Evolutionary conservation across 768 basidiomycete species (phyloP).

Genomic region (Agaricus sinodeliciosus): DNA sequence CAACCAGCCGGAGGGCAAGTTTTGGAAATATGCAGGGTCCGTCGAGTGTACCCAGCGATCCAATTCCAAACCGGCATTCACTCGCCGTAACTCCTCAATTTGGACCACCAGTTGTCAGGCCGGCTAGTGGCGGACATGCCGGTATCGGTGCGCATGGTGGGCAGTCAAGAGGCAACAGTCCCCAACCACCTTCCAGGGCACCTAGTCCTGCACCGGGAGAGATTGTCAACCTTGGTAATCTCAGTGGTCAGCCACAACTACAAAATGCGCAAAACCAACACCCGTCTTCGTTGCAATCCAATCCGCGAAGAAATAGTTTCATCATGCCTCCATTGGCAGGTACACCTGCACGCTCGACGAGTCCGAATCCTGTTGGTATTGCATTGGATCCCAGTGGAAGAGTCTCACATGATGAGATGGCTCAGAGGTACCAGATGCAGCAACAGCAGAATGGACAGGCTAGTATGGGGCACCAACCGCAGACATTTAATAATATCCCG

Average conservation of each 20-base stretch:
- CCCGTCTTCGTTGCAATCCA: background rate
- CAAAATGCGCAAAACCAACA: background rate
- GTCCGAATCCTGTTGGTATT: conserved; percentile 79
- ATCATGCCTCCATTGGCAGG: conserved; percentile 26
- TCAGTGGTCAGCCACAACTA: background rate
- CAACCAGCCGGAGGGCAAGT: conserved; percentile 40
- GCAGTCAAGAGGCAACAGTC: conserved; percentile 49
- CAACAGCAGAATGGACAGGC: conserved; percentile 23
- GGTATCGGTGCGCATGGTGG: conserved; percentile 75
- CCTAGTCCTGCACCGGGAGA: conserved; percentile 45
- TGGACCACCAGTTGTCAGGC: conserved; percentile 39
- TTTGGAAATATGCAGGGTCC: conserved; percentile 21
- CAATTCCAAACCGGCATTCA: conserved; percentile 1
- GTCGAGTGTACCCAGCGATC: background rate
- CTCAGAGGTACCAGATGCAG: conserved; percentile 46
- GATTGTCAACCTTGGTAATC: conserved; percentile 10
- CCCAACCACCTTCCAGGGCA: conserved; percentile 45
- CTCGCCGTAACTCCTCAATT: conserved; percentile 25
- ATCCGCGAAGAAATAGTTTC: conserved; percentile 2
- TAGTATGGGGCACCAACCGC: conserved; percentile 16
- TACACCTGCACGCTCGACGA: conserved; percentile 47
- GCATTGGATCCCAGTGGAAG: conserved; percentile 73
- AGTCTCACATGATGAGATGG: conserved; percentile 78
- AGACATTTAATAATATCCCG: conserved; percentile 11
- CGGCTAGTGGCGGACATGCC: conserved; percentile 62